These are phyloP conservation scores for Prunus yedoensis DNA, from an alignment of 331 rosid genomes.

Conservation along the genomic window DNA sequence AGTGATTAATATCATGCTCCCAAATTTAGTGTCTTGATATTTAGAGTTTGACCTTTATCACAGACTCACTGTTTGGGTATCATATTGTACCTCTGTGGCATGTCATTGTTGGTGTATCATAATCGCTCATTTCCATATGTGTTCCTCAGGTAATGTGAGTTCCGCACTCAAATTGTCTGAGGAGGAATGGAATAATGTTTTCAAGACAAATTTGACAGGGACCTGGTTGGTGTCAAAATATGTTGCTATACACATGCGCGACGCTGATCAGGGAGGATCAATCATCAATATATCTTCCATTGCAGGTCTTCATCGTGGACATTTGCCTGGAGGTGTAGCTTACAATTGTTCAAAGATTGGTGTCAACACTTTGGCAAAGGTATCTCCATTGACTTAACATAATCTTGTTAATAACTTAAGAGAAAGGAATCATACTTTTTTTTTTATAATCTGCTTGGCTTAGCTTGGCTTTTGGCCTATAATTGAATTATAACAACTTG, in stretches of 20 bases:
- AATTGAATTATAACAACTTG: neutral
- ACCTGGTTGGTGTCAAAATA: slow-evolving; percentile 79
- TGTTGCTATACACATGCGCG: slow-evolving; percentile 57
- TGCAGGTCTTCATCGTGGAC: slow-evolving; percentile 56
- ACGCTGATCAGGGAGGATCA: slow-evolving; percentile 50
- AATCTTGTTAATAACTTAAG: neutral
- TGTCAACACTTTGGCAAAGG: slow-evolving; percentile 58
- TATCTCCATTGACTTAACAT: slow-evolving; percentile 16
- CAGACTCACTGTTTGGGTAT: neutral
- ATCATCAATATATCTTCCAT: slow-evolving; percentile 78
- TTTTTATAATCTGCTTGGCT: neutral
- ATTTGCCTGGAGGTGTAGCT: slow-evolving; percentile 55
- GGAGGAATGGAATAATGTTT: slow-evolving; percentile 64
- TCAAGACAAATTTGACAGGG: slow-evolving; percentile 67
- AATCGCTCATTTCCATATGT: neutral
- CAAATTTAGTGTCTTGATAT: too few relatives aligned
- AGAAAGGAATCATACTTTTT: neutral
- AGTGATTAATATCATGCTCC: too few relatives aligned
- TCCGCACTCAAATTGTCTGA: slow-evolving; percentile 60
- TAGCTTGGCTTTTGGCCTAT: neutral
- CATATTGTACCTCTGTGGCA: neutral
- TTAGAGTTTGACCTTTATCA: neutral
- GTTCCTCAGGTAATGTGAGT: slow-evolving; percentile 52
- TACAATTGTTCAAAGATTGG: slow-evolving; percentile 63
- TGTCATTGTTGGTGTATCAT: neutral